These are phyloP conservation scores for Oryza australiensis DNA, from an alignment of 176 grass and related monocot species.

Conservation along the genomic window DNA sequence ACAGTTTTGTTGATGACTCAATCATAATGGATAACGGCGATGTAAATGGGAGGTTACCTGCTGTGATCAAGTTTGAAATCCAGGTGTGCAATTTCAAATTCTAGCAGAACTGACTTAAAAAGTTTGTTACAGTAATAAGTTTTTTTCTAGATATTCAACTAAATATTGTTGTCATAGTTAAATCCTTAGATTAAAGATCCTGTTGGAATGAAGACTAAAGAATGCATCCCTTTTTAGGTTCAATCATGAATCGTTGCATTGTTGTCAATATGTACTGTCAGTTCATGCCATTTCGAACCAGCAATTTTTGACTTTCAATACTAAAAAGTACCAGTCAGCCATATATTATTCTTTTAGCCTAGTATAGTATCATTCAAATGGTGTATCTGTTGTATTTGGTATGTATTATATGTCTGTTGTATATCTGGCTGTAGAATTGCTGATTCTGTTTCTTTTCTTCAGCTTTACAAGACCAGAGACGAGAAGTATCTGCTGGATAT, in stretches of 20 bases:
- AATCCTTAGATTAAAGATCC: neutral
- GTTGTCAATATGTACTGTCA: neutral
- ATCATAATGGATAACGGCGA: constrained; percentile 61
- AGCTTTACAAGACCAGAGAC: constrained; percentile 93
- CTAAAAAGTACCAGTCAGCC: neutral
- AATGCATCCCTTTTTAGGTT: neutral
- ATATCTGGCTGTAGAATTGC: neutral
- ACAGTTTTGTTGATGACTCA: constrained; percentile 64
- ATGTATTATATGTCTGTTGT: neutral
- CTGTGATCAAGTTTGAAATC: constrained; percentile 91
- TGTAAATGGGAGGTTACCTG: constrained; percentile 45
- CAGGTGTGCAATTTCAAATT: constrained; percentile 53
- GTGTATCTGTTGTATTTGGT: neutral
- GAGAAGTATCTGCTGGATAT: constrained; percentile 88
- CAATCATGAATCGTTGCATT: neutral
- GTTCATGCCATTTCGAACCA: constrained; percentile 7
- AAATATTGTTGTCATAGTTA: constrained; percentile 6
- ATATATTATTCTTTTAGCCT: constrained; percentile 20
- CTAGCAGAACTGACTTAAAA: neutral
- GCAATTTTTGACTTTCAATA: neutral
- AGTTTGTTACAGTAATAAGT: constrained; percentile 16
- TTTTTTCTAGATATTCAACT: constrained; percentile 2
- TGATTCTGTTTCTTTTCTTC: constrained; percentile 29
- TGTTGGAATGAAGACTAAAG: constrained; percentile 7
- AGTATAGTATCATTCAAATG: neutral